Evolutionary conservation across 2,329 filamentous ascomycete species (phyloP), one percentile per base, ranked within the genome.

Genomic region (Elsinoe australis): DNA sequence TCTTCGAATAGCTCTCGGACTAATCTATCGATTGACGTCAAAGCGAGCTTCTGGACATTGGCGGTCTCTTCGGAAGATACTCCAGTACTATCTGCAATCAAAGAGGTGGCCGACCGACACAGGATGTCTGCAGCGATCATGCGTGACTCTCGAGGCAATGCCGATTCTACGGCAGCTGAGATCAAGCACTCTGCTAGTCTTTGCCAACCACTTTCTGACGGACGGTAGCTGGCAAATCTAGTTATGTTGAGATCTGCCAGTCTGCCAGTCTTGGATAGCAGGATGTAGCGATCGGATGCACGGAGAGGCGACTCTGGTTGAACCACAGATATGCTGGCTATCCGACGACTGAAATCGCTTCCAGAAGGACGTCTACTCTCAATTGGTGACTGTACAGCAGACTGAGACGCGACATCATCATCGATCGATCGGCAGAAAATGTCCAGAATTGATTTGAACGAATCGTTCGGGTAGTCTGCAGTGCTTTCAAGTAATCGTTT

Each of bases 401-500:
- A 12, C 10, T 36, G 31, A n/a, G 41, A 31, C 7, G 45, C 33
- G 10, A 44, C 47, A 15, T 49, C 50, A 36, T 49, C 33, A 39
- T 64, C 73, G 4, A 94, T 71, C 5, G 95, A 71, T 36, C 76
- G 73, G 58, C 87, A 88, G 3, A 95, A 74, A 0, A 88, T 83
- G 47, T 74, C 70, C 1, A 96, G 71, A 7, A 96, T 79, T 53
- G 86, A 79, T 4, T 83, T 70, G 57, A 96, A 96, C 0, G 87
- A 74, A 12, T 80, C 74, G 54, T 90, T 88, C 0, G 88, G 87
- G 58, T 94, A 96, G 56, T 95, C 89, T 12, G 84, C 74, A 0
- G 89, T 96, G 65, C 88, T 95, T 62, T 96, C 92, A 50, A 96
- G 82, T 14, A 98, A 72, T 53, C 92, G 80, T 1, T 81, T 80